Percentiles rank a stretch among this genome's conserved stretches.
Conservation (phyloP, 371 early-diverging fungal species). For the Circinella umbellata region DNA sequence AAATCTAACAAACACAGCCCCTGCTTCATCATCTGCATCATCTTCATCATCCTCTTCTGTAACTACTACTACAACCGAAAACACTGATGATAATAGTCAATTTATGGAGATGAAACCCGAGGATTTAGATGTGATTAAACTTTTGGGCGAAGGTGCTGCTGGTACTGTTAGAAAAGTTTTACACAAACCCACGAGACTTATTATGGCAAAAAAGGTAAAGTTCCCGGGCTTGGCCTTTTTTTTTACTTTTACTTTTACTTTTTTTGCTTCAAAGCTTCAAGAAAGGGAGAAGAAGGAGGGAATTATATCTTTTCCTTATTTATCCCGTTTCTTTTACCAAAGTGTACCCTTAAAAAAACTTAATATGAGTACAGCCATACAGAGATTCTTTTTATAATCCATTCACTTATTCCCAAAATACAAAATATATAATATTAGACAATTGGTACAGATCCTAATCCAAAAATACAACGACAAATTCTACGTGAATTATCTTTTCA, state of each 20-base stretch:
- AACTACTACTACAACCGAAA: slow-evolving; percentile 3
- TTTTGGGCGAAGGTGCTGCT: slow-evolving; percentile 93
- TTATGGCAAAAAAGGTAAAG: slow-evolving; percentile 94
- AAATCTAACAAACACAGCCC: slow-evolving; percentile 5
- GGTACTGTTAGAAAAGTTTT: slow-evolving; percentile 91
- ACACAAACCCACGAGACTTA: slow-evolving; percentile 75
- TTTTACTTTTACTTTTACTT: neutral
- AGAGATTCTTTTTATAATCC: too few relatives aligned
- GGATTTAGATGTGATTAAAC: slow-evolving; percentile 65
- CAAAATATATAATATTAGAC: slow-evolving; percentile 38
- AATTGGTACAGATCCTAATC: slow-evolving; percentile 71
- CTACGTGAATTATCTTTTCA: slow-evolving; percentile 90
- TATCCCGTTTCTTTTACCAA: too few relatives aligned
- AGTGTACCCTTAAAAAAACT: too few relatives aligned
- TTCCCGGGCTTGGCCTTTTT: neutral
- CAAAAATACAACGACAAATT: slow-evolving; percentile 80
- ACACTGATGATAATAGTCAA: slow-evolving; percentile 15
- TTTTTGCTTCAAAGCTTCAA: neutral
- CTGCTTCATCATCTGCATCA: slow-evolving; percentile 15
- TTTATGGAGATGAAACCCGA: slow-evolving; percentile 56
- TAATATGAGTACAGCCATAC: too few relatives aligned
- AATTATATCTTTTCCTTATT: neutral
- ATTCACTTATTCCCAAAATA: too few relatives aligned
- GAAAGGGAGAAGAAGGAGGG: neutral
- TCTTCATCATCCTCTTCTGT: slow-evolving; percentile 15